phyloP scores from a whole-genome alignment of 1,284 basidiomycete species.

The Ustilago lituana region DNA sequence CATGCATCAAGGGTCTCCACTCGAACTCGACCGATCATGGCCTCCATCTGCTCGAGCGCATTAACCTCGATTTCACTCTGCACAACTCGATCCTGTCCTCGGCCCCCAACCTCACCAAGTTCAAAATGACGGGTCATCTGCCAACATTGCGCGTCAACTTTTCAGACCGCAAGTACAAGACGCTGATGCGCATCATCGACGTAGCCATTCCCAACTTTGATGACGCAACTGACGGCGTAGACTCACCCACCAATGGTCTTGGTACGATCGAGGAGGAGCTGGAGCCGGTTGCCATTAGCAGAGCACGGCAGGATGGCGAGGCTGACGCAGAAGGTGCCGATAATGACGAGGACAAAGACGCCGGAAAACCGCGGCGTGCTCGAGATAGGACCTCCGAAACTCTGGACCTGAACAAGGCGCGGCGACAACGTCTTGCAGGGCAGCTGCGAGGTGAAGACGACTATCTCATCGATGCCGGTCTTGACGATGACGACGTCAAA shows the following conservation, averaged over 20 bases:
- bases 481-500: constrained; percentile 56
- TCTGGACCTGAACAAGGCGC: constrained; percentile 56
- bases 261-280: constrained; percentile 45
- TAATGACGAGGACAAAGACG: constrained; percentile 15
- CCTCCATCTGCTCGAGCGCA: constrained; percentile 85
- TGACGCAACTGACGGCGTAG: constrained; percentile 68
- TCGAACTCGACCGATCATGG: constrained; percentile 72
- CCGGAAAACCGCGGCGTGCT: constrained; percentile 14
- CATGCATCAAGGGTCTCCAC: constrained; percentile 74
- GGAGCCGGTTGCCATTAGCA: constrained; percentile 28
- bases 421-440: constrained; percentile 53
- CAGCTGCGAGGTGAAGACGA: constrained; percentile 60
- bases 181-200: constrained; percentile 91
- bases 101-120: constrained; percentile 83
- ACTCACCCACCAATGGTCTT: constrained; percentile 26
- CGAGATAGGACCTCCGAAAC: constrained; percentile 34
- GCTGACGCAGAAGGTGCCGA: constrained; percentile 11
- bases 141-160: constrained; percentile 91
- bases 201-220: constrained; percentile 87
- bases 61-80: constrained; percentile 88
- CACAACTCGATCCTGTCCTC: constrained; percentile 94
- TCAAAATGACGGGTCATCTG: constrained; percentile 91
- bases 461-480: constrained; percentile 52
- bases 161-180: constrained; percentile 95
- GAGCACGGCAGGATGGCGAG: constrained; percentile 5